A percentile compares a stretch with the other conserved stretches of the same genome.
Conservation (phyloP, 73 alveolate genomes). For the Diophrys sp. region DNA sequence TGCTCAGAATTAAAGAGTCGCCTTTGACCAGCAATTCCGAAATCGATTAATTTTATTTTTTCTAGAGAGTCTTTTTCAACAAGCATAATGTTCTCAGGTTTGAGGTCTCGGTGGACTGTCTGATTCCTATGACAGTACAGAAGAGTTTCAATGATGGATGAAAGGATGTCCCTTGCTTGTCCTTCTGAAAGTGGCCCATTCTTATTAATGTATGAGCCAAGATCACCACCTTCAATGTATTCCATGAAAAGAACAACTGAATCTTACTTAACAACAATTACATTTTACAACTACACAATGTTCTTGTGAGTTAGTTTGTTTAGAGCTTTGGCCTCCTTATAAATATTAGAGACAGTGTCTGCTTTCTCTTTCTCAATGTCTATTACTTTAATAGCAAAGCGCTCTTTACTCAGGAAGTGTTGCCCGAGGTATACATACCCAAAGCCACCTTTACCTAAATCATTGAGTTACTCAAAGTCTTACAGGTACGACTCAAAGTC, state of each 20-base stretch:
- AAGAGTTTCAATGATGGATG: background rate
- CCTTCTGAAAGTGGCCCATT: slow-evolving; percentile 10
- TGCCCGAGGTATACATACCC: slow-evolving; percentile 66
- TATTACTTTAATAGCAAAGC: slow-evolving; percentile 69
- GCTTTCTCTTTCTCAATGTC: slow-evolving; percentile 30
- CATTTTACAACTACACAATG: slow-evolving; percentile 26
- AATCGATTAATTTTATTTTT: slow-evolving; percentile 70
- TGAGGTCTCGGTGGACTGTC: slow-evolving; percentile 19
- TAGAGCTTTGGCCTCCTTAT: slow-evolving; percentile 64
- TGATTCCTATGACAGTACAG: slow-evolving; percentile 10
- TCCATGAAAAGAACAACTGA: slow-evolving; percentile 15
- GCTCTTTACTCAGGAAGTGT: slow-evolving; percentile 46
- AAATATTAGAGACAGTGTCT: slow-evolving; percentile 59
- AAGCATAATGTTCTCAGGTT: slow-evolving; percentile 25
- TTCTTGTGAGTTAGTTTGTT: slow-evolving; percentile 52
- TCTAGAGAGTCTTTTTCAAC: slow-evolving; percentile 14
- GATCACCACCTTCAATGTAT: slow-evolving; percentile 16
- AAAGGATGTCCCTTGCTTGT: slow-evolving; percentile 4
- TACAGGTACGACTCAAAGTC: slow-evolving; percentile 34
- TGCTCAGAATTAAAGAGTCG: slow-evolving; percentile 55
- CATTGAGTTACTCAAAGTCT: slow-evolving; percentile 24
- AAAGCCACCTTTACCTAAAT: slow-evolving; percentile 77
- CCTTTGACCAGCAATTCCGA: slow-evolving; percentile 73
- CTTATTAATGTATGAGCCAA: slow-evolving; percentile 4
- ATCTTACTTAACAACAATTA: slow-evolving; percentile 16